Evolutionary conservation across 2,329 filamentous ascomycete genomes (phyloP).

Genomic region (Calonectria leucothoes): DNA sequence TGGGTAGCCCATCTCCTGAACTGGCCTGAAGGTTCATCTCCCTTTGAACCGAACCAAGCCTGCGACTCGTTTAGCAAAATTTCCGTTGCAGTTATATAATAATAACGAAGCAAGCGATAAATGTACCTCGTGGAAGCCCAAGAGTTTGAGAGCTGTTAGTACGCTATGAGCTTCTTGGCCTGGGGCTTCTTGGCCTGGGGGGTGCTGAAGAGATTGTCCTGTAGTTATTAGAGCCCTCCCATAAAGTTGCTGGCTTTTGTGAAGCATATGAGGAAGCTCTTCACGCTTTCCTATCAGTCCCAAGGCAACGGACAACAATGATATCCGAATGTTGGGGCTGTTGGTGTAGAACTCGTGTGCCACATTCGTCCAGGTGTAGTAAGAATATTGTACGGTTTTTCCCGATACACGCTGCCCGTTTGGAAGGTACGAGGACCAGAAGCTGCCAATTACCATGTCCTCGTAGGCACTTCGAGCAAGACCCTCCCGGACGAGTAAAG

Average conservation of each 20-base stretch:
- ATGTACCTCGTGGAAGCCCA: not conserved
- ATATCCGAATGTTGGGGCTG: not conserved
- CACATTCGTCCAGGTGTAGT: not conserved
- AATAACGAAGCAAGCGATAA: not conserved
- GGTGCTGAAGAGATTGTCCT: not conserved
- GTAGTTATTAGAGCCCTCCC: not conserved
- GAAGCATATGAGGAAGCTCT: not conserved
- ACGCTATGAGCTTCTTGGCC: not conserved
- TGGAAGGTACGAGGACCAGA: not conserved
- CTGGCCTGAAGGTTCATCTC: not conserved
- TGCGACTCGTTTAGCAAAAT: not conserved
- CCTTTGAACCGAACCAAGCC: not conserved
- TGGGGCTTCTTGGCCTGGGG: not conserved
- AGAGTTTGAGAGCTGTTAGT: not conserved
- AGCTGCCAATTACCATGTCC: not conserved
- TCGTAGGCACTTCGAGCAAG: not conserved
- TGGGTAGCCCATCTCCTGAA: not conserved
- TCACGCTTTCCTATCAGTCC: not conserved
- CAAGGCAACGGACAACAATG: not conserved
- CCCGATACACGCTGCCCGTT: not conserved
- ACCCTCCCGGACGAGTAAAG: not conserved
- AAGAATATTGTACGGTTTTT: not conserved
- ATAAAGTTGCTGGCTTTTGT: not conserved
- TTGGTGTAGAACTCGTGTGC: not conserved
- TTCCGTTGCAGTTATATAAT: not conserved